Percentiles rank a stretch among this genome's conserved stretches.
phyloP scores from a whole-genome alignment of 306 rosid genomes.

The Albizia julibrissin region DNA sequence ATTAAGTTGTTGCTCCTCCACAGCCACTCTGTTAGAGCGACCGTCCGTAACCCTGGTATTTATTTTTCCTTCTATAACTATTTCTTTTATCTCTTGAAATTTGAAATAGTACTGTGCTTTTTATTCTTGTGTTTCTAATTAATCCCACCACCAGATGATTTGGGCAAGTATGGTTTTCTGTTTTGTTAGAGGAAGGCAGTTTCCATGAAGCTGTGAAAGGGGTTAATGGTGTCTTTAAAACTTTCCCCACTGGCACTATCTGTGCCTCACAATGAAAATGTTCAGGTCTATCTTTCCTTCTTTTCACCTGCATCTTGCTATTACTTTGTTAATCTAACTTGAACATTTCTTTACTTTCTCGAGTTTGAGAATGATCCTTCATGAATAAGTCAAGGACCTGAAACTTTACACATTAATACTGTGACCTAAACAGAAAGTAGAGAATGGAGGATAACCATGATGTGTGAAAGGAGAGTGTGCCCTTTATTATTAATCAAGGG shows the following conservation, averaged over 20 bases:
- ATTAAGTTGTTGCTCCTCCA: constrained; percentile 66
- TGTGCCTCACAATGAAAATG: constrained; percentile 54
- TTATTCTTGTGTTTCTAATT: background rate
- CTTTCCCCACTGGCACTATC: constrained; percentile 56
- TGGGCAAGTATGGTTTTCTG: constrained; percentile 55
- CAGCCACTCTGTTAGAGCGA: constrained; percentile 64
- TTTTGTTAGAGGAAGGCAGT: constrained; percentile 61
- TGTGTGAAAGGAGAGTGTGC: background rate
- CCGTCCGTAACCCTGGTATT: constrained; percentile 74
- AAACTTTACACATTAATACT: too few species aligned
- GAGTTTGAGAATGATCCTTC: too few species aligned
- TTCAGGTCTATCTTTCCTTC: constrained; percentile 43
- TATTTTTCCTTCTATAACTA: too few species aligned
- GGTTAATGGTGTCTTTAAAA: constrained; percentile 81
- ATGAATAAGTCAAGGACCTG: too few species aligned
- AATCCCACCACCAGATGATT: constrained; percentile 41
- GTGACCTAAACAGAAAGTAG: background rate
- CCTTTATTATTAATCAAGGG: too few species aligned
- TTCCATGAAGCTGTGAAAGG: constrained; percentile 68
- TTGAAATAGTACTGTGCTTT: background rate
- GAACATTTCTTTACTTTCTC: too few species aligned
- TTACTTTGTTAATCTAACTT: background rate
- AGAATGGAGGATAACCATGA: too few species aligned
- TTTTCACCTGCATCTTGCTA: background rate
- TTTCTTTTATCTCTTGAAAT: too few species aligned